Conservation (phyloP, 805 yeast genomes). For the Lipomyces lipofer region DNA sequence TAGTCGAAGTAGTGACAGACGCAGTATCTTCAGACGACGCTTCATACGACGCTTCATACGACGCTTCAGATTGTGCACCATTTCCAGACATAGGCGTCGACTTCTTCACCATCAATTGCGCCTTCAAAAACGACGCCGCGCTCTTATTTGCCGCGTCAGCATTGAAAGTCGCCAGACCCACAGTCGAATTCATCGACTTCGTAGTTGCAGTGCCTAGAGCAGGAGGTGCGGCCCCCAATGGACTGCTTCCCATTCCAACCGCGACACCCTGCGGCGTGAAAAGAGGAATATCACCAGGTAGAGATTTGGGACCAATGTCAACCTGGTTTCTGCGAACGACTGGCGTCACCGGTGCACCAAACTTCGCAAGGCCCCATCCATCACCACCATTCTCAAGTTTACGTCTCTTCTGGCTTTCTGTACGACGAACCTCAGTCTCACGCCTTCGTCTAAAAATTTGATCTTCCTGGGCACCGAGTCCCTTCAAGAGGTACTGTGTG, state of each 20-base stretch:
- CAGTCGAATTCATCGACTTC: constrained; percentile 16
- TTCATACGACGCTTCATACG: constrained; percentile 11
- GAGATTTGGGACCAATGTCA: constrained; percentile 71
- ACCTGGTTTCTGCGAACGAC: constrained; percentile 51
- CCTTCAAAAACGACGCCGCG: constrained; percentile 63
- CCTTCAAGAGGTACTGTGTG: constrained; percentile 68
- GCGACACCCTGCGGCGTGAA: constrained; percentile 73
- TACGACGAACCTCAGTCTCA: constrained; percentile 67
- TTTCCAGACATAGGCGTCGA: constrained; percentile 6
- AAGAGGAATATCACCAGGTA: constrained; percentile 71
- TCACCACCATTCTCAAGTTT: constrained; percentile 32
- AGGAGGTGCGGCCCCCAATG: neutral
- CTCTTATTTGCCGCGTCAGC: constrained; percentile 71
- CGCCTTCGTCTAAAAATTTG: constrained; percentile 71
- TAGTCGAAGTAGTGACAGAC: constrained; percentile 14
- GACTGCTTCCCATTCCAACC: constrained; percentile 48
- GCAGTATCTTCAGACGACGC: constrained; percentile 10
- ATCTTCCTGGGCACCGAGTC: constrained; percentile 71
- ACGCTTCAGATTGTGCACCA: neutral
- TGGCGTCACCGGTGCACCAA: constrained; percentile 4
- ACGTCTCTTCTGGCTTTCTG: constrained; percentile 63
- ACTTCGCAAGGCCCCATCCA: neutral
- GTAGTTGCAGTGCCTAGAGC: constrained; percentile 3
- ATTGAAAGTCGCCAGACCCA: constrained; percentile 15
- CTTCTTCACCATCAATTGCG: constrained; percentile 38